Evolutionary conservation across 805 yeast species (phyloP), one percentile per base, ranked within the genome.

Genomic region (Candida khao-thaluensis): DNA sequence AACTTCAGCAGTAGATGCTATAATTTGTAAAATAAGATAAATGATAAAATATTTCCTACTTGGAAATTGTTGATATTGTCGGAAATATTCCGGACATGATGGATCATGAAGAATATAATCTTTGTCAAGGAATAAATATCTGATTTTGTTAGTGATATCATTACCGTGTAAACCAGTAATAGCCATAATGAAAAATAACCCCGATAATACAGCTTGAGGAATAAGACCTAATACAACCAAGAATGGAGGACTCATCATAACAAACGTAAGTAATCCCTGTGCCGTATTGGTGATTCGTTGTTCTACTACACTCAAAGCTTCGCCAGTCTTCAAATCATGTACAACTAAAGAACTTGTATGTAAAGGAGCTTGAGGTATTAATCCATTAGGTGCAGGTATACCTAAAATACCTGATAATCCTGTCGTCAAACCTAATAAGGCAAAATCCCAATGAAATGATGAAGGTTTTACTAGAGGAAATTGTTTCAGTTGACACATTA

Each of bases 291-390:
- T 82, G 37, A 89, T 69, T 30, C 99, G 62, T 57, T 91, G 99
- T 55, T 91, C 99, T 3, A 93, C 95, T 7, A 90, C 89, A 3
- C 76, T 61, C 1, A 66, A 54, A 1, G 76, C 68, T 36, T 52
- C 43, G 1, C 71, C 72, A 4, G 59, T 45, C 22, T 49, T 38
- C 43, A 57, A 56, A 37, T 73, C 72, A 46, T 72, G 71, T 10
- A 85, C 79, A 29, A 87, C 74, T 21, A 91, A 62, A 0, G 96
- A 78, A 29, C 74, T 76, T 0, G 98, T 89, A 52, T 91, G 99
- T 24, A 93, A 57, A 2, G 98, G 98, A 0, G 99, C 98, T 59
- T 91, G 99, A 1, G 99, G 99, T 30, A 91, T 91, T 22, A 91
- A 69, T 0, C 99, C 99, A 61, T 93, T 93, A 0, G 98, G 98